phyloP scores from a whole-genome alignment of 176 grass and related monocot species.

The Cenchrus purpureus region DNA sequence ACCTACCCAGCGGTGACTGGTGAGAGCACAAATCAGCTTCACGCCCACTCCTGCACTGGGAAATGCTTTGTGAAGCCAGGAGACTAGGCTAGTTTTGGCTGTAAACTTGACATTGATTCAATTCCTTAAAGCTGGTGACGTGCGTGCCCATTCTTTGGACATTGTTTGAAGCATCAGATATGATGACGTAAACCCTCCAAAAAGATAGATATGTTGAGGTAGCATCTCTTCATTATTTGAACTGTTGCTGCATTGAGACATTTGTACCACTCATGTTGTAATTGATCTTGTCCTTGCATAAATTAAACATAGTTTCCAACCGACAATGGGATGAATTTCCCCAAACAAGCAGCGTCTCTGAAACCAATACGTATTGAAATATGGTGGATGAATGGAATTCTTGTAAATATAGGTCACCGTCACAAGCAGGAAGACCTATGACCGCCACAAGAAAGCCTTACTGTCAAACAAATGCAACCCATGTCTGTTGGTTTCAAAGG shows the following conservation, averaged over 20 bases:
- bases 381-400: background rate
- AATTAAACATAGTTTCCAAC: background rate
- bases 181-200: background rate
- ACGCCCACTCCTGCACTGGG: background rate
- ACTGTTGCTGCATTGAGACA: background rate
- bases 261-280: background rate
- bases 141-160: constrained; percentile 30
- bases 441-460: background rate
- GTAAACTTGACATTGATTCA: constrained; percentile 36
- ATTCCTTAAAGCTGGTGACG: constrained; percentile 6
- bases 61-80: constrained; percentile 27
- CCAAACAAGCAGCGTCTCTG: background rate
- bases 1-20: constrained; percentile 31
- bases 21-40: background rate
- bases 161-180: background rate
- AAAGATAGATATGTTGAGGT: background rate
- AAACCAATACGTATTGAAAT: background rate
- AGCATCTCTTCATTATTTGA: constrained; percentile 3
- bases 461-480: background rate
- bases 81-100: constrained; percentile 5
- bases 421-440: background rate
- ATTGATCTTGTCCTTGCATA: background rate
- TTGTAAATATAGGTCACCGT: too few relatives aligned
- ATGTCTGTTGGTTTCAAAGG: background rate
- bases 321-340: too few relatives aligned